Evolutionary conservation across 495 filamentous ascomycete genomes (phyloP).

Genomic region (Penicillium macrosclerotiorum): DNA sequence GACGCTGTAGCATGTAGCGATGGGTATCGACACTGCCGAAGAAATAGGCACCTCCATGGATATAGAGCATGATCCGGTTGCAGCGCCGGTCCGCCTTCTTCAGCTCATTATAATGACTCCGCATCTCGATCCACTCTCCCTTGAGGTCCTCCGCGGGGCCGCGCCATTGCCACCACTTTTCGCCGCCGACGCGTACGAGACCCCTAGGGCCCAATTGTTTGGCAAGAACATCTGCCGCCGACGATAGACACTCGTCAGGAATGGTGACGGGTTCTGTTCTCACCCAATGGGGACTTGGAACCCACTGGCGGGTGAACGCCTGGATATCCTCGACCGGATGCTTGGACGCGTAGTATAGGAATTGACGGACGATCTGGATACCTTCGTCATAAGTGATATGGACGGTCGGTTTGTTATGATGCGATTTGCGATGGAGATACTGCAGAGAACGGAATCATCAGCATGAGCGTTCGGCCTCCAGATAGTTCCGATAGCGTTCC

Average conservation of each 20-base stretch:
- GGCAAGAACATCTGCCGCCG: conserved; percentile 60
- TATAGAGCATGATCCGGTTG: conserved; percentile 85
- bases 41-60: conserved; percentile 82
- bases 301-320: conserved; percentile 84
- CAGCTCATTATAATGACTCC: conserved; percentile 69
- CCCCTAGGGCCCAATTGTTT: conserved; percentile 74
- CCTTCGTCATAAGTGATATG: conserved; percentile 93
- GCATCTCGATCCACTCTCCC: conserved; percentile 97
- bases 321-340: conserved; percentile 92
- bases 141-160: conserved; percentile 57
- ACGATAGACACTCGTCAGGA: conserved; percentile 54
- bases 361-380: conserved; percentile 81
- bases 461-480: not conserved
- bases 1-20: conserved; percentile 91
- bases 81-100: conserved; percentile 54
- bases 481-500: too few species aligned
- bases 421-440: conserved; percentile 78
- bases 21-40: conserved; percentile 95
- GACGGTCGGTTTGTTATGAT: conserved; percentile 73
- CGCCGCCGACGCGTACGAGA: conserved; percentile 71
- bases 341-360: conserved; percentile 76
- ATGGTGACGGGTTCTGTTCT: conserved; percentile 72
- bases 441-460: conserved; percentile 30
- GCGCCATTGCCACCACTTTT: conserved; percentile 95
- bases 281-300: conserved; percentile 87